These are phyloP conservation scores for Kodamaea fukazawae DNA, from an alignment of 805 yeast species.

Conservation along the genomic window DNA sequence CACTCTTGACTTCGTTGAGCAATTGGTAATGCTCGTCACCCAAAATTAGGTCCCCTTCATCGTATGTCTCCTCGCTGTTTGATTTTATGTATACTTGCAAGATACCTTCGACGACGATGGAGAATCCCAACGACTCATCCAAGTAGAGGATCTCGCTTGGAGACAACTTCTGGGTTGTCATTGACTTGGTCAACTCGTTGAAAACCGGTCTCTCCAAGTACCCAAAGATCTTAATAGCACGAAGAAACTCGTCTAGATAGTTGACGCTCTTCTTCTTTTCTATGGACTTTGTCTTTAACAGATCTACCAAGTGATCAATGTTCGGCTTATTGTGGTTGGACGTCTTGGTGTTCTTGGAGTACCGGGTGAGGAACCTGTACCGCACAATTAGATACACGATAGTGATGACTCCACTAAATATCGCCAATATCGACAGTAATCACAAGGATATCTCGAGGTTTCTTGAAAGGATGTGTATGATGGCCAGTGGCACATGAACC, in stretches of 20 bases:
- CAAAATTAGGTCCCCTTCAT: constrained; percentile 44
- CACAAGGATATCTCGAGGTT: constrained; percentile 52
- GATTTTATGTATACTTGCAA: constrained; percentile 72
- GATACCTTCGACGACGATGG: constrained; percentile 89
- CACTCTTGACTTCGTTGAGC: constrained; percentile 76
- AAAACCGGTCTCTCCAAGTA: constrained; percentile 87
- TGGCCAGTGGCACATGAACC: constrained; percentile 16
- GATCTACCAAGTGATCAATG: constrained; percentile 44
- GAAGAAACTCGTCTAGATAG: constrained; percentile 82
- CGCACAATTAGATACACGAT: constrained; percentile 50
- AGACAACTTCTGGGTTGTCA: constrained; percentile 82
- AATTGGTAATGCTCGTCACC: constrained; percentile 67
- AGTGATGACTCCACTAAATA: constrained; percentile 27
- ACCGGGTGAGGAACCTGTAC: constrained; percentile 60
- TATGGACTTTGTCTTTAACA: constrained; percentile 21
- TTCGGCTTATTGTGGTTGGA: constrained; percentile 39
- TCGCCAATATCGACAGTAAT: constrained; percentile 43
- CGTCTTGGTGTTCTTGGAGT: constrained; percentile 49
- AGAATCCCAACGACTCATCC: constrained; percentile 77
- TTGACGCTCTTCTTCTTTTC: constrained; percentile 37
- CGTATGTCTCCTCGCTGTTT: constrained; percentile 22
- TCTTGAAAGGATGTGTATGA: constrained; percentile 34
- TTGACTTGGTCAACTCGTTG: constrained; percentile 86
- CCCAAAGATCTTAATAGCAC: constrained; percentile 92
- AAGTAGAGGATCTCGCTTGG: constrained; percentile 73